These are phyloP conservation scores for Calvatia gigantea DNA, from an alignment of 768 basidiomycete genomes.

Conservation along the genomic window DNA sequence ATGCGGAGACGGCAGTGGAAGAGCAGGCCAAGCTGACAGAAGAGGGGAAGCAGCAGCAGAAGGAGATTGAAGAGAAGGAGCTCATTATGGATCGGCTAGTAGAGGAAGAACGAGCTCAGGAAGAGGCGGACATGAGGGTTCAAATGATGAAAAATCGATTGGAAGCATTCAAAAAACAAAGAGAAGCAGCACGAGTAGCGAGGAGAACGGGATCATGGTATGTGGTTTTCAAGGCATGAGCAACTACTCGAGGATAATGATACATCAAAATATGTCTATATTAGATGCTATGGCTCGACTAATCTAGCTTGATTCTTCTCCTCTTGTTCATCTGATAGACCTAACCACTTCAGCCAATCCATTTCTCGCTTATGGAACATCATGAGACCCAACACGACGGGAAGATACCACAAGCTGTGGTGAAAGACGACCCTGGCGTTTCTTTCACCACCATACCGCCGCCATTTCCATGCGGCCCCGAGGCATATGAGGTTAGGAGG, in stretches of 20 bases:
- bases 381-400: slow-evolving; percentile 86
- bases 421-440: slow-evolving; percentile 77
- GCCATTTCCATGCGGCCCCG: slow-evolving; percentile 71
- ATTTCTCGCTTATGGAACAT: slow-evolving; percentile 91
- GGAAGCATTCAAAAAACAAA: slow-evolving; percentile 47
- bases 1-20: slow-evolving; percentile 22
- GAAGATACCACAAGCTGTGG: slow-evolving; percentile 86
- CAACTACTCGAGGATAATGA: not conserved
- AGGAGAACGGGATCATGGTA: slow-evolving; percentile 5
- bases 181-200: slow-evolving; percentile 25
- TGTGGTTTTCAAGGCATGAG: not conserved
- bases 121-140: slow-evolving; percentile 82
- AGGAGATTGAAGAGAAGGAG: slow-evolving; percentile 71
- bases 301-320: slow-evolving; percentile 17
- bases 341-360: slow-evolving; percentile 69
- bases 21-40: slow-evolving; percentile 34
- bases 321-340: slow-evolving; percentile 30
- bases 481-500: slow-evolving; percentile 72
- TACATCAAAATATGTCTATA: slow-evolving; percentile 5
- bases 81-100: slow-evolving; percentile 82
- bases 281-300: slow-evolving; percentile 2
- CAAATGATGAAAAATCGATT: slow-evolving; percentile 58
- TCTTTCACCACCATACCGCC: slow-evolving; percentile 67
- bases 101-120: slow-evolving; percentile 84
- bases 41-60: slow-evolving; percentile 43